Conservation (phyloP, 805 yeast species). For the Starmerella apicola region DNA sequence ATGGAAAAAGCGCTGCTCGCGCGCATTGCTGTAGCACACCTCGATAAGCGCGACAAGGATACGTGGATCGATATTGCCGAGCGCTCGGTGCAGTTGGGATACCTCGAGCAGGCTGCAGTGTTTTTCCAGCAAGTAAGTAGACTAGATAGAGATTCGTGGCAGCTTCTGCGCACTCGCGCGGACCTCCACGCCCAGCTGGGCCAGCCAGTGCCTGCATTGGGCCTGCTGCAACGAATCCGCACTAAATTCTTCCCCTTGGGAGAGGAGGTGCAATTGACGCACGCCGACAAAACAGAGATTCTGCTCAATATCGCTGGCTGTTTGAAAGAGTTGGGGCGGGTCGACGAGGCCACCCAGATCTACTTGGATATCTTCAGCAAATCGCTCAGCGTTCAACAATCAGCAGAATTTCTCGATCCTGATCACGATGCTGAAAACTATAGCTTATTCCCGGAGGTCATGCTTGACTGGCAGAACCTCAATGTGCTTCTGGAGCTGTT, state of each 20-base stretch:
- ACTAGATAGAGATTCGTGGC: conserved; percentile 75
- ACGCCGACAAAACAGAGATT: conserved; percentile 31
- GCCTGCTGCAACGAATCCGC: conserved; percentile 20
- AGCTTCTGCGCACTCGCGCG: conserved; percentile 66
- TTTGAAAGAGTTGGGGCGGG: conserved; percentile 17
- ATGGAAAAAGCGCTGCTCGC: conserved; percentile 28
- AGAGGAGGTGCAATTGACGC: conserved; percentile 29
- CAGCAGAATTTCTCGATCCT: conserved; percentile 9
- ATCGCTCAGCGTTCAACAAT: conserved; percentile 12
- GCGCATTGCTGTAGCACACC: conserved; percentile 43
- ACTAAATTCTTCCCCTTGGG: conserved; percentile 13
- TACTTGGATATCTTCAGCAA: conserved; percentile 17
- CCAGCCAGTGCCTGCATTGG: conserved; percentile 22
- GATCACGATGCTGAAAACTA: not conserved
- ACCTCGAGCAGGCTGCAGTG: conserved; percentile 41
- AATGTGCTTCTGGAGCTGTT: conserved; percentile 75
- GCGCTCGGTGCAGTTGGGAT: conserved; percentile 56
- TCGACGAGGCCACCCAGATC: conserved; percentile 15
- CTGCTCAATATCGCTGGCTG: conserved; percentile 21
- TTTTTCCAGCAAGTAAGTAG: conserved; percentile 69
- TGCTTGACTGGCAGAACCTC: conserved; percentile 77
- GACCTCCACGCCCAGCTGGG: conserved; percentile 24
- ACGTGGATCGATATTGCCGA: conserved; percentile 87
- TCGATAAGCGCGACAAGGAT: conserved; percentile 59
- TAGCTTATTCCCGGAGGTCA: conserved; percentile 20